phyloP scores from a whole-genome alignment of 2,329 filamentous ascomycete species.

The Alternaria ventricosa region DNA sequence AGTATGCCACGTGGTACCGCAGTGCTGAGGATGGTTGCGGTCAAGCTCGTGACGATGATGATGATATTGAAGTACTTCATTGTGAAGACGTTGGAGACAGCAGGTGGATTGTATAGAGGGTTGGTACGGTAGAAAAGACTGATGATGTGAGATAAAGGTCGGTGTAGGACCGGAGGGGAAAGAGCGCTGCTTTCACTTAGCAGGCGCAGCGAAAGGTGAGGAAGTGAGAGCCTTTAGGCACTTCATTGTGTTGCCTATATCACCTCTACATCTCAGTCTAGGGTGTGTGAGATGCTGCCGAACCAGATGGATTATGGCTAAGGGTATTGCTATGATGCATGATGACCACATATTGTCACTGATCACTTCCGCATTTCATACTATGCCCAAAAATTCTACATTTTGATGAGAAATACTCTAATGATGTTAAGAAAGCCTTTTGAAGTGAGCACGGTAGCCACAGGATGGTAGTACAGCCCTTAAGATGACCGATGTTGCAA shows the following conservation, averaged over 20 bases:
- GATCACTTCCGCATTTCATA: background rate
- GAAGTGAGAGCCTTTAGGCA: background rate
- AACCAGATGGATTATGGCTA: fast-evolving
- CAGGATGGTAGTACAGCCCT: too few relatives aligned
- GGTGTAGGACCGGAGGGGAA: background rate
- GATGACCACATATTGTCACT: fast-evolving
- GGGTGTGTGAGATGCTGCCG: background rate
- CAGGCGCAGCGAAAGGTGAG: background rate
- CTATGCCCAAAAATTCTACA: background rate
- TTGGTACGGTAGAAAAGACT: too few relatives aligned
- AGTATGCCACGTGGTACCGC: background rate
- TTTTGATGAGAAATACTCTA: too few relatives aligned
- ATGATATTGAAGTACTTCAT: background rate
- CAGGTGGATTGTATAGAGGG: background rate
- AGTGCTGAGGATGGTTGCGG: background rate
- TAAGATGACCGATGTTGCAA: too few relatives aligned
- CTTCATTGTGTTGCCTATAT: background rate
- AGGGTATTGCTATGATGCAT: background rate
- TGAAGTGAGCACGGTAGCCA: too few relatives aligned
- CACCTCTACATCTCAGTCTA: background rate
- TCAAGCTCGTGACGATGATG: background rate
- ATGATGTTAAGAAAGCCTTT: too few relatives aligned
- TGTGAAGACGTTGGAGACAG: background rate
- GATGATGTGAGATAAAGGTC: background rate
- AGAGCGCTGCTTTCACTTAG: background rate